phyloP scores from a whole-genome alignment of 768 basidiomycete genomes.

The Lentinula guzmanii region DNA sequence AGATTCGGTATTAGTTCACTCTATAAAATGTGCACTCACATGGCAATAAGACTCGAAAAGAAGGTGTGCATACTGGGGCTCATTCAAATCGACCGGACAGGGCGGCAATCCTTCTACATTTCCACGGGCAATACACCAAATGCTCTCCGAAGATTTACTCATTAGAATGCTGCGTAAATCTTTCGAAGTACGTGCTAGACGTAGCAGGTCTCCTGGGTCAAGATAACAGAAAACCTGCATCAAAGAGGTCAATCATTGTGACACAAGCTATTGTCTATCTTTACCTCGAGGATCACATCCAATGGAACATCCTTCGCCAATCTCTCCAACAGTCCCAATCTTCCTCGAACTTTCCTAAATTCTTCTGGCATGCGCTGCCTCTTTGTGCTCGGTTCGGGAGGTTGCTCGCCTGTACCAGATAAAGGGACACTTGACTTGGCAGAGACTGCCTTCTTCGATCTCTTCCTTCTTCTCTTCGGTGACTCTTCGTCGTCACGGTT shows the following conservation, averaged over 20 bases:
- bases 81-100: constrained; percentile 41
- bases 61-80: constrained; percentile 47
- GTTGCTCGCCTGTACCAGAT: neutral
- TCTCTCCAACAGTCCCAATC: neutral
- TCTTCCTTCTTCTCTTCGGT: neutral
- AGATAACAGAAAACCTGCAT: constrained; percentile 46
- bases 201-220: constrained; percentile 43
- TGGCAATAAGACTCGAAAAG: constrained; percentile 48
- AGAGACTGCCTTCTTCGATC: neutral
- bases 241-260: neutral
- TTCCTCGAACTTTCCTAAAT: constrained; percentile 3
- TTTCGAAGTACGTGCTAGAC: constrained; percentile 43
- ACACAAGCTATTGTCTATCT: neutral
- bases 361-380: neutral
- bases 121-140: constrained; percentile 42
- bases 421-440: neutral
- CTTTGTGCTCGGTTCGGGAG: neutral
- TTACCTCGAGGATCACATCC: constrained; percentile 3
- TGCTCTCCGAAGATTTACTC: constrained; percentile 35
- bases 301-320: constrained; percentile 3
- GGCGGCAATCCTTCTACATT: constrained; percentile 40
- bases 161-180: constrained; percentile 42
- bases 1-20: neutral
- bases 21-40: constrained; percentile 21
- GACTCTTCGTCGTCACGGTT: neutral